Evolutionary conservation across 2,329 filamentous ascomycete genomes (phyloP).

Genomic region (Colletotrichum higginsianum): DNA sequence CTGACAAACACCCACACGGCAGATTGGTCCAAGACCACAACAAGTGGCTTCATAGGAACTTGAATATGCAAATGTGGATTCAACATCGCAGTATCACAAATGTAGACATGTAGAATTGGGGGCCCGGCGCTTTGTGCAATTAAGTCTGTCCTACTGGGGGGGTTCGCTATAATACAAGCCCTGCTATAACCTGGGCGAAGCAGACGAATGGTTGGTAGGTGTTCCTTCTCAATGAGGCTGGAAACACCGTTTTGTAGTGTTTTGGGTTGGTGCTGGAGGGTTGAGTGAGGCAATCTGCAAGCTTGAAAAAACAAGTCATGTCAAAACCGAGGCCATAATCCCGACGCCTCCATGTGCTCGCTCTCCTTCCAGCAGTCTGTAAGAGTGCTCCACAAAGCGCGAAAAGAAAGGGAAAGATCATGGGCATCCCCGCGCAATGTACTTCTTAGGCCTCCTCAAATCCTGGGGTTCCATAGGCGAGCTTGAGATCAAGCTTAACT

Average conservation of each 20-base stretch:
- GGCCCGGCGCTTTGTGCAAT: slow-evolving; percentile 40
- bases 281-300: slow-evolving; percentile 34
- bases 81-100: not conserved
- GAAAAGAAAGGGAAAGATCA: slow-evolving; percentile 35
- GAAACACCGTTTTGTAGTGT: slow-evolving; percentile 22
- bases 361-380: slow-evolving; percentile 38
- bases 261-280: slow-evolving; percentile 30
- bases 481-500: not conserved
- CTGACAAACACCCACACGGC: no score
- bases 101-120: not conserved
- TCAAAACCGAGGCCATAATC: slow-evolving; percentile 37
- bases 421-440: slow-evolving; percentile 12
- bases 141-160: slow-evolving; percentile 26
- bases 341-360: slow-evolving; percentile 27
- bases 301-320: slow-evolving; percentile 37
- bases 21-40: no score
- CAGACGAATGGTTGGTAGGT: slow-evolving; percentile 21
- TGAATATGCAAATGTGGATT: not conserved
- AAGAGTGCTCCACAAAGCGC: slow-evolving; percentile 26
- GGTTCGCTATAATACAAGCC: slow-evolving; percentile 40
- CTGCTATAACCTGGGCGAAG: slow-evolving; percentile 27
- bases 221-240: slow-evolving; percentile 16
- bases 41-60: no score
- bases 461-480: slow-evolving; percentile 13
- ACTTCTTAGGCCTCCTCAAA: slow-evolving; percentile 7